phyloP scores from a whole-genome alignment of 805 yeast genomes.

The Pichia cephalocereana region DNA sequence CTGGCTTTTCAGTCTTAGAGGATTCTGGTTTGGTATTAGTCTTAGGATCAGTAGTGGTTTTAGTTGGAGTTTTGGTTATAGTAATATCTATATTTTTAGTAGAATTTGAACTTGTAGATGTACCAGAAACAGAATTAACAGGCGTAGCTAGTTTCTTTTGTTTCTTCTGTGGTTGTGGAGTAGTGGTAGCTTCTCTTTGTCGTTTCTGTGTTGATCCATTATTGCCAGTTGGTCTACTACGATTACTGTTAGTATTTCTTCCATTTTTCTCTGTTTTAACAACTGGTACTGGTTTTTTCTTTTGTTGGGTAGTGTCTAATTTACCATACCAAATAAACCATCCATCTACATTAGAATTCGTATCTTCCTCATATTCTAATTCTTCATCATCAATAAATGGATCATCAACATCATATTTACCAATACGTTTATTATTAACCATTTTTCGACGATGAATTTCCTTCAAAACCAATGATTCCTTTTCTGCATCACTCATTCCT shows the following conservation, averaged over 20 bases:
- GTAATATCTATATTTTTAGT: too few species aligned
- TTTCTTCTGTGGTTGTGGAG: neutral
- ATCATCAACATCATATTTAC: slow-evolving; percentile 85
- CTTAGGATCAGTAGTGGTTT: too few species aligned
- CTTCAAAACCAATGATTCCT: slow-evolving; percentile 23
- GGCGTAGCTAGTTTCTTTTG: neutral
- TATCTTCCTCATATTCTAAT: slow-evolving; percentile 84
- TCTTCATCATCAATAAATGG: slow-evolving; percentile 97
- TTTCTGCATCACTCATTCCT: slow-evolving; percentile 27
- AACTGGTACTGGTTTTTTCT: neutral
- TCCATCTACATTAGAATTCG: slow-evolving; percentile 89
- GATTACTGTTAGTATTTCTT: neutral
- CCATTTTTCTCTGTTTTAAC: neutral
- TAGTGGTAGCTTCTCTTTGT: neutral
- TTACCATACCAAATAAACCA: slow-evolving; percentile 95
- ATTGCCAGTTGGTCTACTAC: neutral
- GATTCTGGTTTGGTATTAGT: neutral
- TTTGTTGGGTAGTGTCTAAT: slow-evolving; percentile 34
- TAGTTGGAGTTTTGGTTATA: too few species aligned
- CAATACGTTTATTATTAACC: slow-evolving; percentile 62
- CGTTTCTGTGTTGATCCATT: neutral
- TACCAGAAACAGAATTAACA: too few species aligned
- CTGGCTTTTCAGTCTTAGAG: neutral
- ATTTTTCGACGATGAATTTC: slow-evolving; percentile 31
- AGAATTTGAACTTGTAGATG: too few species aligned